Conservation (phyloP, 163 green algal species). For the Smithsoniella earleae region DNA sequence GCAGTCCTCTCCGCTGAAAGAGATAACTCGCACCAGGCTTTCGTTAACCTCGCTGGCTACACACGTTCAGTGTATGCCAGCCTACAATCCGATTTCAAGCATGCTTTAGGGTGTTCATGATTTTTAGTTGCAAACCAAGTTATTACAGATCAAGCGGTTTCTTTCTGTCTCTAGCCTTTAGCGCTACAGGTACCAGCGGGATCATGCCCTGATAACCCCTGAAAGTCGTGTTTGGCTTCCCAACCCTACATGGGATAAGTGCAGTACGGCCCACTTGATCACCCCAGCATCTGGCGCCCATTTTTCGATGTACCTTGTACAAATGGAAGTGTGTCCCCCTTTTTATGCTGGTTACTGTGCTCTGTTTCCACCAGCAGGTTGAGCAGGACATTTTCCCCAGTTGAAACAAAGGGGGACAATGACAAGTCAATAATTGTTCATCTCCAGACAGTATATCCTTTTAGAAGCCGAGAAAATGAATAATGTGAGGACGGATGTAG, state of each 20-base stretch:
- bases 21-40: not conserved
- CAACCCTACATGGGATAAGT: slow-evolving; percentile 8
- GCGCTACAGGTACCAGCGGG: not conserved
- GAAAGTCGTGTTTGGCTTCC: slow-evolving; percentile 22
- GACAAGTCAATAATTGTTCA: too few species aligned
- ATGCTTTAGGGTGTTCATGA: not conserved
- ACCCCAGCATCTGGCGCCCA: slow-evolving; percentile 17
- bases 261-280: slow-evolving; percentile 23
- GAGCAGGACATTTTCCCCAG: too few species aligned
- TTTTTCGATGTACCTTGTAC: slow-evolving; percentile 3
- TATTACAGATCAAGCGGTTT: too few species aligned
- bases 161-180: too few species aligned
- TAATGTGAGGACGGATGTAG: too few species aligned
- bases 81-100: not conserved
- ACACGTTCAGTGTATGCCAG: not conserved
- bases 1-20: not conserved
- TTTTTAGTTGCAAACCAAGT: not conserved
- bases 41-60: slow-evolving; percentile 20
- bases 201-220: slow-evolving; percentile 10
- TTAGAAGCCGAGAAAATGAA: too few species aligned
- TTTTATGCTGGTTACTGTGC: too few species aligned
- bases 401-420: too few species aligned
- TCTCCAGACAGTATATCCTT: too few species aligned
- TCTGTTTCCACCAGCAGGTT: too few species aligned
- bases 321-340: not conserved